phyloP scores from a whole-genome alignment of 371 early-diverging fungal species.

The Fennellomyces sp. region DNA sequence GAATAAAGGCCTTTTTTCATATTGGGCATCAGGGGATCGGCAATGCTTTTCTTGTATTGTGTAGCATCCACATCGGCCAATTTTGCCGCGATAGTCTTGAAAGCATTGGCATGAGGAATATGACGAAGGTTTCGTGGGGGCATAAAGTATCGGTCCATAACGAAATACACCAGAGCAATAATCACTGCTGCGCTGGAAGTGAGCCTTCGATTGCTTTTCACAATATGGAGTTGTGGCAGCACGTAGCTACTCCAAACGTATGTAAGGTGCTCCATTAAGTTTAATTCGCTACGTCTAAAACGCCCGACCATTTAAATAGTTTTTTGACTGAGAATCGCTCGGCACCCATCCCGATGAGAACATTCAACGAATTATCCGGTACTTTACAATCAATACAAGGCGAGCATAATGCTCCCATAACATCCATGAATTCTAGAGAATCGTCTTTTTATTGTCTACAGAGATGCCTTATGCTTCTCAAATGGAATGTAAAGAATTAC shows the following conservation, averaged over 20 bases:
- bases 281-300: too few relatives aligned
- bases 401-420: too few relatives aligned
- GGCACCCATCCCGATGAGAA: too few relatives aligned
- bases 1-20: not conserved
- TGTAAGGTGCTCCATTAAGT: not conserved
- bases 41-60: not conserved
- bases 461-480: too few relatives aligned
- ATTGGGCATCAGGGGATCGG: not conserved
- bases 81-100: not conserved
- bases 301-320: too few relatives aligned
- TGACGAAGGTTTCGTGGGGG: conserved; percentile 8
- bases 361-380: too few relatives aligned
- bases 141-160: not conserved
- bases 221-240: not conserved
- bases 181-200: not conserved
- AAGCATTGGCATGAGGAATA: not conserved
- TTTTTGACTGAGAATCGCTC: too few relatives aligned
- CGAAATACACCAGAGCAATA: not conserved
- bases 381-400: too few relatives aligned
- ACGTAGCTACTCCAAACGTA: not conserved
- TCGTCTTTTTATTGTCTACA: too few relatives aligned
- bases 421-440: too few relatives aligned
- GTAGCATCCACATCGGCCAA: not conserved
- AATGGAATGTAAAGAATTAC: too few relatives aligned
- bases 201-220: not conserved